These are phyloP conservation scores for Cyathus striatus DNA, from an alignment of 768 basidiomycete species.

Conservation along the genomic window DNA sequence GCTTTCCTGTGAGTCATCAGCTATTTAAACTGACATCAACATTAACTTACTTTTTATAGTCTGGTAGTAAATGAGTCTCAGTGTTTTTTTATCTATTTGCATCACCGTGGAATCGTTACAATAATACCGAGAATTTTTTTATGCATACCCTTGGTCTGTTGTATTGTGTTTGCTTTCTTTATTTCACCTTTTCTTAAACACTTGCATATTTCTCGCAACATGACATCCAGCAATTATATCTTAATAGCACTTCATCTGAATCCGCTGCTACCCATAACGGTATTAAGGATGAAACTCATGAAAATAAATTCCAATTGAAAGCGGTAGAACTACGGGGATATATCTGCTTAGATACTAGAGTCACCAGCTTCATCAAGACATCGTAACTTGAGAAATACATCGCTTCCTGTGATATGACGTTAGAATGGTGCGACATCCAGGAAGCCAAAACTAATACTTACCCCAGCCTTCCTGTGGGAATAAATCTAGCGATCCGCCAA, in stretches of 20 bases:
- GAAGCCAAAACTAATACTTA: too few relatives aligned
- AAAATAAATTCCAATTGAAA: neutral
- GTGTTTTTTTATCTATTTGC: too few relatives aligned
- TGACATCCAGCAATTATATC: neutral
- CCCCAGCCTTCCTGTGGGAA: conserved; percentile 85
- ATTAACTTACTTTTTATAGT: conserved; percentile 23
- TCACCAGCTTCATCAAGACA: conserved; percentile 47
- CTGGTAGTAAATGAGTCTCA: conserved; percentile 36
- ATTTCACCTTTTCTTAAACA: neutral
- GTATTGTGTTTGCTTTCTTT: conserved; percentile 5
- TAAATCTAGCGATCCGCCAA: conserved; percentile 81
- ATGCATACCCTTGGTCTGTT: conserved; percentile 1
- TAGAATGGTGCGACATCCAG: conserved; percentile 1
- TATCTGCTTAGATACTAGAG: conserved; percentile 29
- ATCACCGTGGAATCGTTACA: too few relatives aligned
- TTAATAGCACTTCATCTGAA: too few relatives aligned
- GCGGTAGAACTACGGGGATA: neutral
- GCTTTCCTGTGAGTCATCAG: conserved; percentile 45
- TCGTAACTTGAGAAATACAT: conserved; percentile 45
- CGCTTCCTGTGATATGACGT: conserved; percentile 27
- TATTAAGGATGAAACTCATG: conserved; percentile 1
- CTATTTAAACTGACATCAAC: conserved; percentile 5
- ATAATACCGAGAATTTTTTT: too few relatives aligned
- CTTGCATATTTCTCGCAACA: neutral
- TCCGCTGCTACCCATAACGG: neutral